A percentile compares a stretch with the other conserved stretches of the same genome.
These are phyloP conservation scores for Dysphania ambrosioides DNA, from an alignment of 148 eudicot genomes.

Conservation along the genomic window DNA sequence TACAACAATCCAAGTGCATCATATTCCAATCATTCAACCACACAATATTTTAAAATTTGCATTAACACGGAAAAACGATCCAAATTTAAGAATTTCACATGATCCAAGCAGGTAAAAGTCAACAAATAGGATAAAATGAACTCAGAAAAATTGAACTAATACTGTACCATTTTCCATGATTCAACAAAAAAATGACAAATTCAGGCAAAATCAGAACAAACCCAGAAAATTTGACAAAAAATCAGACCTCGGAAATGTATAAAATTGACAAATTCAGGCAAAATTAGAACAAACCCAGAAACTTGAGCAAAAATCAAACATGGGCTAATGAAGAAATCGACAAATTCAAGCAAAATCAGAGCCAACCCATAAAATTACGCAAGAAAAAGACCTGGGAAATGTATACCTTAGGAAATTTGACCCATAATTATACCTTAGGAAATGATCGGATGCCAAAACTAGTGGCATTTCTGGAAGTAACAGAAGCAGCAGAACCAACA, in stretches of 20 bases:
- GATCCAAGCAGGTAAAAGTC: not conserved
- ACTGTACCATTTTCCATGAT: not conserved
- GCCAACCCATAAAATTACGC: too few relatives aligned
- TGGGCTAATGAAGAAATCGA: too few relatives aligned
- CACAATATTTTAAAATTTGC: too few relatives aligned
- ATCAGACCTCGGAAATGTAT: too few relatives aligned
- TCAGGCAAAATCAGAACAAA: not conserved
- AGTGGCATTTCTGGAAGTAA: conserved; percentile 36
- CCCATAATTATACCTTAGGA: too few relatives aligned
- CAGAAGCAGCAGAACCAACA: conserved; percentile 26
- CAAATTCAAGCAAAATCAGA: not conserved
- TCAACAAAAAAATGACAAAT: not conserved
- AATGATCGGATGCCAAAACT: conserved; percentile 40
- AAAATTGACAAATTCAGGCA: not conserved
- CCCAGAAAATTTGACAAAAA: conserved; percentile 13
- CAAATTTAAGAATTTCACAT: too few relatives aligned
- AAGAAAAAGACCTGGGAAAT: conserved; percentile 25
- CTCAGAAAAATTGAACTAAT: not conserved
- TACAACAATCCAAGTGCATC: not conserved
- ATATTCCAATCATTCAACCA: not conserved
- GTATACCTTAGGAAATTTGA: too few relatives aligned
- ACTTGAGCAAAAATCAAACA: too few relatives aligned
- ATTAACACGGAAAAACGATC: too few relatives aligned
- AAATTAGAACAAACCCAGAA: conserved; percentile 10
- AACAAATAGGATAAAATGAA: not conserved